Evolutionary conservation across 805 yeast genomes (phyloP).

Genomic region (Wickerhamomyces queroliae): DNA sequence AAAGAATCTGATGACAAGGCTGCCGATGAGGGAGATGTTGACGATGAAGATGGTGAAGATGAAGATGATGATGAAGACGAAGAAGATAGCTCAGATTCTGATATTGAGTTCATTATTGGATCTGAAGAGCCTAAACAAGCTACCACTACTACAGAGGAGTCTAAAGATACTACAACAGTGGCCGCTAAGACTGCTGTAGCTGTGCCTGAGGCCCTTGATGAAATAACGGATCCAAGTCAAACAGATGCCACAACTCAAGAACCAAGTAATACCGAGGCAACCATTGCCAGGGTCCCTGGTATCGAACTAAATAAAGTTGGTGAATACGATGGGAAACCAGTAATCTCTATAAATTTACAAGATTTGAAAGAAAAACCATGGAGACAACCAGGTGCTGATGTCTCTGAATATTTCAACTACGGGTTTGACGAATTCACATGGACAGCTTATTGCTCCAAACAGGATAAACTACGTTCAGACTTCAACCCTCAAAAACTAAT

Average conservation of each 20-base stretch:
- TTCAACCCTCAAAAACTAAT: conserved; percentile 79
- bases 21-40: conserved; percentile 22
- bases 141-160: conserved; percentile 15
- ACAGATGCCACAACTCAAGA: conserved; percentile 16
- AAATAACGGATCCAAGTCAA: conserved; percentile 27
- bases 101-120: conserved; percentile 80
- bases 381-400: conserved; percentile 96
- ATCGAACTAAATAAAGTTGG: conserved; percentile 73
- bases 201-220: conserved; percentile 27
- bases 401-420: conserved; percentile 90
- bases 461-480: conserved; percentile 73
- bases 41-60: conserved; percentile 32
- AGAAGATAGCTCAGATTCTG: conserved; percentile 51
- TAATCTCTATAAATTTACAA: conserved; percentile 75
- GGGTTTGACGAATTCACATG: conserved; percentile 97
- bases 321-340: conserved; percentile 70
- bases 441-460: conserved; percentile 87
- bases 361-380: conserved; percentile 92
- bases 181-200: conserved; percentile 23
- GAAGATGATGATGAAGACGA: conserved; percentile 43
- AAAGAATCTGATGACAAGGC: conserved; percentile 5
- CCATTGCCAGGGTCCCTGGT: conserved; percentile 33
- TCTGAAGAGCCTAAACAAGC: conserved; percentile 23
- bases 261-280: conserved; percentile 26
- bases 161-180: conserved; percentile 15